Conservation (phyloP, 2,329 filamentous ascomycete genomes). For the Fusarium avenaceum region DNA sequence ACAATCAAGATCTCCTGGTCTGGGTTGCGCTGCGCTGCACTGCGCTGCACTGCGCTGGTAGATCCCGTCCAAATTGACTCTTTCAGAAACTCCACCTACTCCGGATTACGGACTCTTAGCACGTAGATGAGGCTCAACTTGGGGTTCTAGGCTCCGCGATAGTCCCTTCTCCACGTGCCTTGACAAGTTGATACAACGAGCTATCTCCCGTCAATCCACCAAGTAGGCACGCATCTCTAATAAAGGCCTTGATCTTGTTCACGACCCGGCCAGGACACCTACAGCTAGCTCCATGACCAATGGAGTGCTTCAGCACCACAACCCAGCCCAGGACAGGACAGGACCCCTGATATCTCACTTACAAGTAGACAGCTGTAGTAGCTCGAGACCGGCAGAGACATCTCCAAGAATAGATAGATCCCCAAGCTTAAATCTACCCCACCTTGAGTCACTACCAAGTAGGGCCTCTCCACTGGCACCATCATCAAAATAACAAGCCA, state of each 20-base stretch:
- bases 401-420: conserved; percentile 11
- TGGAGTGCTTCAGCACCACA: background rate
- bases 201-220: background rate
- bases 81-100: conserved; percentile 30
- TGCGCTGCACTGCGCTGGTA: too few relatives aligned
- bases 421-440: conserved; percentile 17
- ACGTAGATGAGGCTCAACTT: conserved; percentile 28
- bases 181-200: conserved; percentile 2
- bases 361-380: conserved; percentile 1
- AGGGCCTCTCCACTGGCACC: conserved; percentile 9
- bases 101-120: conserved; percentile 26
- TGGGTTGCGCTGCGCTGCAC: background rate
- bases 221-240: too few relatives aligned
- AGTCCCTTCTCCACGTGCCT: conserved; percentile 17
- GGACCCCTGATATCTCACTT: background rate
- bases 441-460: background rate
- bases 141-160: conserved; percentile 11
- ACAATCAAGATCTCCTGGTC: conserved; percentile 11
- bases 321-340: background rate
- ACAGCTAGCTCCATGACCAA: conserved; percentile 5
- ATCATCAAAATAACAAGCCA: conserved; percentile 17
- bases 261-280: background rate
- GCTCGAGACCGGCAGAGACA: background rate
- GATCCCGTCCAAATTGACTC: conserved; percentile 4
- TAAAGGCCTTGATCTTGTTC: background rate